Evolutionary conservation across 331 rosid species (phyloP).

Genomic region (Erythrophleum ivorense): DNA sequence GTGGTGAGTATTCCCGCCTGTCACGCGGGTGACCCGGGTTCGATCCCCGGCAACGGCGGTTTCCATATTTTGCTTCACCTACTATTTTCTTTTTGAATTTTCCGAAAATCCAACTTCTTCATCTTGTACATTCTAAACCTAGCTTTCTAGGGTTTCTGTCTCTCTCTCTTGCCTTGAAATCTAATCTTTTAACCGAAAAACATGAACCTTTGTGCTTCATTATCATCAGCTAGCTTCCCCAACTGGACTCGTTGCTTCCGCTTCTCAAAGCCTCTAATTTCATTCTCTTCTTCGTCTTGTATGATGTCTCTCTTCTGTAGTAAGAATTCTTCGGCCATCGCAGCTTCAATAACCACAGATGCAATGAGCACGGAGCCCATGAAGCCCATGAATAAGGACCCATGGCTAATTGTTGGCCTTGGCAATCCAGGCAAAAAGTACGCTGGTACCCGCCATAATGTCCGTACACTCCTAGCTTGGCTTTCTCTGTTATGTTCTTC

Average conservation of each 20-base stretch:
- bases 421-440: conserved; percentile 92
- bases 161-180: neutral
- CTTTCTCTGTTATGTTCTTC: neutral
- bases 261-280: conserved; percentile 44
- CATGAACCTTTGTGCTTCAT: conserved; percentile 59
- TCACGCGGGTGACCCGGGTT: conserved; percentile 91
- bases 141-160: conserved; percentile 4
- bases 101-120: neutral
- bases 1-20: conserved; percentile 90
- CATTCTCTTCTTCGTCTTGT: conserved; percentile 28
- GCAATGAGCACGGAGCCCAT: conserved; percentile 42
- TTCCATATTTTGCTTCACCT: neutral
- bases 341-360: conserved; percentile 39
- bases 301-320: conserved; percentile 22
- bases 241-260: conserved; percentile 43
- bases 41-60: conserved; percentile 65
- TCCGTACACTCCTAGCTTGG: conserved; percentile 44
- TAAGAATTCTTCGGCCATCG: conserved; percentile 33
- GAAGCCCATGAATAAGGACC: conserved; percentile 52
- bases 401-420: conserved; percentile 94
- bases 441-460: conserved; percentile 82
- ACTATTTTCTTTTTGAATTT: too few relatives aligned
- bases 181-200: neutral
- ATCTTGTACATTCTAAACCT: neutral
- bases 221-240: conserved; percentile 52